Conservation (phyloP, 2,329 filamentous ascomycete species). For the Pezicula radicicola region DNA sequence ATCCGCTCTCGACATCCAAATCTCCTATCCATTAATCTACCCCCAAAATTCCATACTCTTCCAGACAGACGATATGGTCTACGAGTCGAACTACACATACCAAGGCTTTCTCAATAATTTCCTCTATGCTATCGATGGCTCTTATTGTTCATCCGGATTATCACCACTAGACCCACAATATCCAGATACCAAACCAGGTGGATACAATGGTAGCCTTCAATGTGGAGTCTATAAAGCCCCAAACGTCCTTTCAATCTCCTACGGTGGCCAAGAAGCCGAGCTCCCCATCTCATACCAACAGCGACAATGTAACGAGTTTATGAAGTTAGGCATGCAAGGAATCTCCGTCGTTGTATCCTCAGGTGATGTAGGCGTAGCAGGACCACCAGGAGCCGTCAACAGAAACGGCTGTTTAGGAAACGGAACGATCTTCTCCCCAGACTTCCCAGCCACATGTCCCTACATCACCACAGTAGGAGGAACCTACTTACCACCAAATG, state of each 20-base stretch:
- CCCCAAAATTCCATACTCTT: slow-evolving; percentile 42
- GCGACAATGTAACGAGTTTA: slow-evolving; percentile 57
- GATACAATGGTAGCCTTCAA: slow-evolving; percentile 15
- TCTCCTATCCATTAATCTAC: slow-evolving; percentile 43
- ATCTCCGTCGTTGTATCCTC: slow-evolving; percentile 59
- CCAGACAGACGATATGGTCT: slow-evolving; percentile 39
- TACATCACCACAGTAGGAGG: slow-evolving; percentile 68
- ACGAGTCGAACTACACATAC: slow-evolving; percentile 34
- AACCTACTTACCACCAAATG: slow-evolving; percentile 40
- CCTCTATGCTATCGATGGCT: slow-evolving; percentile 44
- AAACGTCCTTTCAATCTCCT: slow-evolving; percentile 54
- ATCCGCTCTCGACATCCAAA: slow-evolving; percentile 40
- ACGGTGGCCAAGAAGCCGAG: slow-evolving; percentile 63
- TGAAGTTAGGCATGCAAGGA: slow-evolving; percentile 61
- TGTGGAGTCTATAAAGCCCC: slow-evolving; percentile 37
- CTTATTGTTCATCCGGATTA: slow-evolving; percentile 38
- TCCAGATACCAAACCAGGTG: slow-evolving; percentile 4
- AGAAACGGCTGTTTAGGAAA: slow-evolving; percentile 14
- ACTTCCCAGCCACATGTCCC: slow-evolving; percentile 65
- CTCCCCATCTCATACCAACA: slow-evolving; percentile 57
- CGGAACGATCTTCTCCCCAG: slow-evolving; percentile 32
- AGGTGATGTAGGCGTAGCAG: slow-evolving; percentile 47
- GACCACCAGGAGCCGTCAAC: slow-evolving; percentile 7
- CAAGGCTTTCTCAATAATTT: slow-evolving; percentile 43
- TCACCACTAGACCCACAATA: slow-evolving; percentile 9